These are phyloP conservation scores for Sedum album DNA, from an alignment of 164 flowering plant genomes.

Conservation along the genomic window DNA sequence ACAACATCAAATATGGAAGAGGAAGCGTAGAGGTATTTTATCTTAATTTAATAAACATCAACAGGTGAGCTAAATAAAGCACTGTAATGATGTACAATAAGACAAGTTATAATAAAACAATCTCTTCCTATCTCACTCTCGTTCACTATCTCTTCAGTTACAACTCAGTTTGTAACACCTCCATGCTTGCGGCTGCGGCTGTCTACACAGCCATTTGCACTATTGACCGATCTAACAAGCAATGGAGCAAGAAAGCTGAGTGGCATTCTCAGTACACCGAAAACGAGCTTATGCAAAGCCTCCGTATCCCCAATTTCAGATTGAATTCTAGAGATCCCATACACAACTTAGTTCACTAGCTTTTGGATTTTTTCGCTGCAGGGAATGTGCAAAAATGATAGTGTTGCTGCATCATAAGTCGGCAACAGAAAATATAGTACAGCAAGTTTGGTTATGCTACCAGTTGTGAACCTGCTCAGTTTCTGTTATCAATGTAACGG, in stretches of 20 bases:
- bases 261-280: conserved; percentile 30
- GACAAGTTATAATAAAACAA: too few relatives aligned
- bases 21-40: too few relatives aligned
- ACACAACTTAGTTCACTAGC: neutral
- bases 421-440: conserved; percentile 34
- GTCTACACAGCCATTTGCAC: too few relatives aligned
- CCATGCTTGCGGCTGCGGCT: conserved; percentile 37
- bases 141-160: too few relatives aligned
- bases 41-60: too few relatives aligned
- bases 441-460: conserved; percentile 25
- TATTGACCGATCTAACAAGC: conserved; percentile 17
- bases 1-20: too few relatives aligned
- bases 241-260: conserved; percentile 35
- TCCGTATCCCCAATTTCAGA: neutral
- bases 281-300: conserved; percentile 31
- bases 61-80: too few relatives aligned
- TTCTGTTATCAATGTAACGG: conserved; percentile 13
- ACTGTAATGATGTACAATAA: too few relatives aligned
- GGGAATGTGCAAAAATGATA: conserved; percentile 45
- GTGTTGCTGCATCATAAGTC: conserved; percentile 38
- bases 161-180: too few relatives aligned
- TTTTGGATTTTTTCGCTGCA: conserved; percentile 6
- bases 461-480: conserved; percentile 24
- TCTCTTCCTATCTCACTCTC: too few relatives aligned
- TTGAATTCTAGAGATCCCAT: neutral